Base-by-base conservation (phyloP, 768 basidiomycete species). In the Baorangia bicolor region DNA sequence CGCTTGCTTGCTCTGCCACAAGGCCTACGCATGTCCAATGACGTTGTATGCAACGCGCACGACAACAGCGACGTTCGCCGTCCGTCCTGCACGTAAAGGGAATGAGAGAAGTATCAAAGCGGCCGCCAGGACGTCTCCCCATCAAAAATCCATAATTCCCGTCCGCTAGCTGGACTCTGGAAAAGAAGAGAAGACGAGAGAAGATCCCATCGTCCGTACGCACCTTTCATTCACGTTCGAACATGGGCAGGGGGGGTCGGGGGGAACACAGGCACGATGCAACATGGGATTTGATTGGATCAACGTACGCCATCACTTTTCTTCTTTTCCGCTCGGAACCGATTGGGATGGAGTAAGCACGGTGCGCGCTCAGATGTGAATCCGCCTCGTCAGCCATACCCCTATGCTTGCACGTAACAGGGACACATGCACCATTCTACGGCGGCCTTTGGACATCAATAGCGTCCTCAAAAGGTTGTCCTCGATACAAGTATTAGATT, bases 81-180 rank as follows among this genome's bases (percentile, higher is more conserved):
- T 43, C 28, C 42, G n/a, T 38, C 37, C 23, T 49, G 58, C 58
- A 69, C 67, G 67, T 69, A 67, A 67, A 53, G 25, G 47, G 27
- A 50, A 56, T 40, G 47, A 58, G 40, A 47, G 42, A 54, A 62
- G 46, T 31, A 31, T 9, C 49, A 35, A 50, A 37, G 1, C 34
- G 59, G 50, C 51, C 57, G 30, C 59, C 41, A 27, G 33, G 40
- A n/a, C 45, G 30, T 44, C 30, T 34, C 43, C 44, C 40, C 46
- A 61, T 64, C 62, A 61, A 46, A 30, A 8, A 33, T 30, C 30
- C 13, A 40, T 49, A 51, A 67, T 57, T 42, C 49, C 55, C 53
- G 59, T 47, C 18, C 45, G 25, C 39, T 31, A 43, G 40, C 8
- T 44, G 35, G 21, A 28, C 38, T 20, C 39, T 37, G 18, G 18